Base-by-base conservation (phyloP, 2,329 filamentous ascomycete genomes). In the Aspergillus phoenicis region DNA sequence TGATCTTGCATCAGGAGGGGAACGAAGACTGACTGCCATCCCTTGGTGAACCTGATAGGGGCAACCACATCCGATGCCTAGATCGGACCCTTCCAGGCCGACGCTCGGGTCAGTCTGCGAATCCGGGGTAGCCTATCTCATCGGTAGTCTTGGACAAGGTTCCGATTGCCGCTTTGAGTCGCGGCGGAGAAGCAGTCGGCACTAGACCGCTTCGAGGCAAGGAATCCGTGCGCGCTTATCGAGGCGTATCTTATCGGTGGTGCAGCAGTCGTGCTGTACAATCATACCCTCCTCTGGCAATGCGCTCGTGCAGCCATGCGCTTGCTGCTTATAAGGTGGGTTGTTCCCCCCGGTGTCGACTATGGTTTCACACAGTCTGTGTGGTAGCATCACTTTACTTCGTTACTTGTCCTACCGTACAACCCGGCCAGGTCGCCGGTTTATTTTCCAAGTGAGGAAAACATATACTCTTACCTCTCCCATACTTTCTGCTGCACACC, bases 141-240 rank as follows among this genome's bases (percentile, higher is more conserved):
- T 11, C 33, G 33, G 33, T 36, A 6, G 33, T 36, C 33, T 11
- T 36, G 20, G 47, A 51, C 47, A 51, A 28, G 47, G 47, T 30
- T 51, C 30, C 26, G 15, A 51, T 51, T 51, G 17, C 47, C 47
- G 47, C 15, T 30, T 51, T 30, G 47, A 51, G 26, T 10, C 47
- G 13, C 15, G 28, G 47, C 47, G 26, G 47, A 17, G 47, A 51
- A 11, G 15, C 2, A 6, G 15, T 4, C 0, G 3, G 4, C 47
- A 10, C 47, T 51, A 51, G 47, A 33, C 47, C 47, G 47, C 24
- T 30, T 51, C 26, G 26, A 26, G 47, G 24, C 26, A 51, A 51
- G 24, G 47, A 51, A 51, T 51, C 47, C 47, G 47, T n/a, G 47
- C 47, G 47, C 33, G 33, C 47, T 51, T 51, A 51, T 33, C 47